These are phyloP conservation scores for Daedaleopsis sinensis DNA, from an alignment of 768 basidiomycete species.

Conservation along the genomic window DNA sequence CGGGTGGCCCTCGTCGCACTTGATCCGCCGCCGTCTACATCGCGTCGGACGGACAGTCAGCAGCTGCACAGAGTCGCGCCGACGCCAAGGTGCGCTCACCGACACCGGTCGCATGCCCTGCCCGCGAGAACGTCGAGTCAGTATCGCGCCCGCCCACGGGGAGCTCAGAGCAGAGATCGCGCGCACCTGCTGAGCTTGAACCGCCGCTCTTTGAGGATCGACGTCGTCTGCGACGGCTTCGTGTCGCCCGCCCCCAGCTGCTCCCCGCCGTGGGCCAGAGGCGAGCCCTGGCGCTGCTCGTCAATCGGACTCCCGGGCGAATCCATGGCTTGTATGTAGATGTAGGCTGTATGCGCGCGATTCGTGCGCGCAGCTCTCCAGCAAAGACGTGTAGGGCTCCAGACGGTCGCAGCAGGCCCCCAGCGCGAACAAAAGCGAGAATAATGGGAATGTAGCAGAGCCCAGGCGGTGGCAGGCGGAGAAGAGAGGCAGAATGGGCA, in stretches of 20 bases:
- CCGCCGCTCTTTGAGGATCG: conserved; percentile 71
- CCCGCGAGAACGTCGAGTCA: neutral
- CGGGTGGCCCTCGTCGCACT: conserved; percentile 88
- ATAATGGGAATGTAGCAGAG: too few species aligned
- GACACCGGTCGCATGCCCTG: conserved; percentile 90
- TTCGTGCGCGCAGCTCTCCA: too few species aligned
- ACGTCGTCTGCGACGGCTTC: conserved; percentile 22
- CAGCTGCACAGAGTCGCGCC: neutral
- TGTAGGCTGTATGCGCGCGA: too few species aligned
- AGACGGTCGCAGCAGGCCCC: too few species aligned
- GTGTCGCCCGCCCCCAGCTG: conserved; percentile 4
- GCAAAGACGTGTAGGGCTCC: too few species aligned
- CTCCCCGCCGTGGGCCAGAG: neutral
- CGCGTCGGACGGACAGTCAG: conserved; percentile 6
- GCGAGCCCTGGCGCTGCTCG: neutral
- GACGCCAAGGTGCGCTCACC: conserved; percentile 52
- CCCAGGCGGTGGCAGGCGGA: too few species aligned
- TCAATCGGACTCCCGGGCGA: neutral
- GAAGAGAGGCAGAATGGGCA: neutral
- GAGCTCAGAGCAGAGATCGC: too few species aligned
- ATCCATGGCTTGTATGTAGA: neutral
- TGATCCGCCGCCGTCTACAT: conserved; percentile 75
- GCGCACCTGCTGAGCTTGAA: conserved; percentile 86
- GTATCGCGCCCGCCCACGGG: neutral
- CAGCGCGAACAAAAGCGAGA: too few species aligned